Evolutionary conservation across 257 asterid genomes (phyloP).

Genomic region (Solanum etuberosum): DNA sequence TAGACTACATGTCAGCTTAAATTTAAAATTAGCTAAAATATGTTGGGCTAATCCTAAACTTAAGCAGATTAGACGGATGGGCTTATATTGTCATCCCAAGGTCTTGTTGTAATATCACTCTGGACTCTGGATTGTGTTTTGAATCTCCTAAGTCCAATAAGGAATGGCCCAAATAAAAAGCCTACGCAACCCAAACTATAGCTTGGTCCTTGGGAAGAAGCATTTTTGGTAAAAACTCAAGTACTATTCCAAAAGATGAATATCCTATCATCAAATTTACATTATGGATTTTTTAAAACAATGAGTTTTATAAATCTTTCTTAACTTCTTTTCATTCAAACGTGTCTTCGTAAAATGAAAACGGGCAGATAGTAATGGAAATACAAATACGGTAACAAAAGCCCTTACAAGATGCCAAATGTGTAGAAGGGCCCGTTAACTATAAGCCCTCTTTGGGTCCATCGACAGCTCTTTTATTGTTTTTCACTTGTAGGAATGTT

Average conservation of each 20-base stretch:
- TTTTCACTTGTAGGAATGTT: too few relatives aligned
- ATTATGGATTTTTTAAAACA: too few relatives aligned
- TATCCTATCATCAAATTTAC: not conserved
- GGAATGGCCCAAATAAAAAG: not conserved
- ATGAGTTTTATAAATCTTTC: too few relatives aligned
- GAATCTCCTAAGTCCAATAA: not conserved
- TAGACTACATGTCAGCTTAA: not conserved
- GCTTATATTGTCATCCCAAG: not conserved
- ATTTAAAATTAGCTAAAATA: not conserved
- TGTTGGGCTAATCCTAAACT: not conserved
- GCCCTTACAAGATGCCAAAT: too few relatives aligned
- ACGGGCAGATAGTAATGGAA: too few relatives aligned
- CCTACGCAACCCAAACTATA: not conserved
- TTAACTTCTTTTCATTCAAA: too few relatives aligned
- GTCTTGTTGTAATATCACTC: not conserved
- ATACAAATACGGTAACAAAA: too few relatives aligned
- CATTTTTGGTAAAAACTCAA: too few relatives aligned
- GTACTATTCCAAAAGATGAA: not conserved
- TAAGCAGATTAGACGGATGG: not conserved
- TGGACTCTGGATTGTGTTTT: not conserved
- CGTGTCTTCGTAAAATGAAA: too few relatives aligned
- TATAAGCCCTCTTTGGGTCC: too few relatives aligned
- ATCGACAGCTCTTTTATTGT: too few relatives aligned
- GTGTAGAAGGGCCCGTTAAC: too few relatives aligned
- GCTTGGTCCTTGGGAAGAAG: not conserved